These are phyloP conservation scores for Colletotrichum cuscutae DNA, from an alignment of 2,329 filamentous ascomycete genomes.

Conservation along the genomic window DNA sequence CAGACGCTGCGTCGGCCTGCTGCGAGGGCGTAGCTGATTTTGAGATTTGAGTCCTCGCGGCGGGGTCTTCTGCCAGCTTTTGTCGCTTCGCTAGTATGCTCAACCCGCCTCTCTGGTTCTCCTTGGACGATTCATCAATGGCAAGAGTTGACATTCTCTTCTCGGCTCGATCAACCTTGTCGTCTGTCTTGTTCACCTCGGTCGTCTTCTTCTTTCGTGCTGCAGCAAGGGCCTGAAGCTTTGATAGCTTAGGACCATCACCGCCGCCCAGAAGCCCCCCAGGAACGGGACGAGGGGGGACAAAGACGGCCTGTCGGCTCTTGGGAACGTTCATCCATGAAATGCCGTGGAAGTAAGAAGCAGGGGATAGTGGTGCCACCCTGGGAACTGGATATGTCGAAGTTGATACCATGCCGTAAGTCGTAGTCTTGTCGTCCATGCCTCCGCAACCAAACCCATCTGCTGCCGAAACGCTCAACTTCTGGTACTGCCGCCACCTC, in stretches of 20 bases:
- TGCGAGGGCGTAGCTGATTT: background rate
- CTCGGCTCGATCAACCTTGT: conserved; percentile 42
- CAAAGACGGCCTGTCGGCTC: conserved; percentile 72
- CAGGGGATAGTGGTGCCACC: conserved; percentile 43
- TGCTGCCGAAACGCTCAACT: conserved; percentile 36
- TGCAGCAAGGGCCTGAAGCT: conserved; percentile 89
- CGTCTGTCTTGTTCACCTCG: conserved; percentile 58
- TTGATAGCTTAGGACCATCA: conserved; percentile 79
- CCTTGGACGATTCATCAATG: conserved; percentile 37
- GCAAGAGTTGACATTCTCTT: conserved; percentile 41
- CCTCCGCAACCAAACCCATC: conserved; percentile 30
- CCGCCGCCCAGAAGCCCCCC: conserved; percentile 84
- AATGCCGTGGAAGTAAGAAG: conserved; percentile 81
- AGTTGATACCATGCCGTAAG: background rate
- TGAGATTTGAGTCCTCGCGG: conserved; percentile 1
- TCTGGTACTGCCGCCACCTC: conserved; percentile 30
- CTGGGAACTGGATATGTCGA: conserved; percentile 35
- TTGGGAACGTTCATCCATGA: conserved; percentile 83
- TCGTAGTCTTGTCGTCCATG: background rate
- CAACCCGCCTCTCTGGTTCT: conserved; percentile 32
- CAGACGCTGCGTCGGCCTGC: background rate
- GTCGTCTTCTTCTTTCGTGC: conserved; percentile 86
- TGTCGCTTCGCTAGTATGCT: conserved; percentile 37
- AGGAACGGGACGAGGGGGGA: conserved; percentile 62
- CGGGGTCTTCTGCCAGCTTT: conserved; percentile 37